Base-by-base conservation (phyloP, 1,139 yeast genomes). In the Sugiyamaella neomexicana region DNA sequence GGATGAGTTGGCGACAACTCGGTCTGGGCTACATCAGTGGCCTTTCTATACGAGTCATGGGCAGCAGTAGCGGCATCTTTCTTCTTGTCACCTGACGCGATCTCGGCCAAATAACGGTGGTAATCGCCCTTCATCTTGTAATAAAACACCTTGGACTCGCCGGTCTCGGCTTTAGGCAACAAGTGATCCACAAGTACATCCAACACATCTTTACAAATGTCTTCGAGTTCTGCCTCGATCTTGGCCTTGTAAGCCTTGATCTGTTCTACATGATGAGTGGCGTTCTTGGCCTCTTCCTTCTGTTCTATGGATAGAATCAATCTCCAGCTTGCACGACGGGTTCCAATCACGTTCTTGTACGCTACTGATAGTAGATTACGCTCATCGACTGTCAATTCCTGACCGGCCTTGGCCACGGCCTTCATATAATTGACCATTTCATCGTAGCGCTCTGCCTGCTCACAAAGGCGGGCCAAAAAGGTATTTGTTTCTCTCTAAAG, bases 261-360 rank as follows among this genome's bases (percentile, higher is more conserved):
- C 75, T 89, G 86, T 61, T 82, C 75, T 64, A 90, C 97, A 76
- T 93, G 98, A 65, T 83, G 77, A 72, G 87, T 89, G 58, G 72
- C 71, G 71, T 95, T 96, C 81, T 91, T 93, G 67, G 96, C 89
- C 78, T 91, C 98, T 78, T 93, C 99, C 80, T 93, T 93, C 79
- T 93, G 98, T 78, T 93, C 99, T 70, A 93, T 93, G 52, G 97
- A 89, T 56, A 97, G 89, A 61, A 93, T 97, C 72, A 93, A 90
- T 85, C 99, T 89, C 99, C 99, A 93, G 57, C 97, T 89, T 61
- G 99, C 99, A 80, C 99, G 93, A 72, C 98, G 93, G 61, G 98
- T 96, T 70, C 99, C 99, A 75, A 93, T 93, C 57, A 93, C 98
- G 72, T 93, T 93, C 79, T 93, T 93, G 82, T 93, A 93, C 62